A percentile compares a stretch with the other conserved stretches of the same genome.
These are phyloP conservation scores for Rhizopogon sp. DNA, from an alignment of 768 basidiomycete genomes.

Conservation along the genomic window DNA sequence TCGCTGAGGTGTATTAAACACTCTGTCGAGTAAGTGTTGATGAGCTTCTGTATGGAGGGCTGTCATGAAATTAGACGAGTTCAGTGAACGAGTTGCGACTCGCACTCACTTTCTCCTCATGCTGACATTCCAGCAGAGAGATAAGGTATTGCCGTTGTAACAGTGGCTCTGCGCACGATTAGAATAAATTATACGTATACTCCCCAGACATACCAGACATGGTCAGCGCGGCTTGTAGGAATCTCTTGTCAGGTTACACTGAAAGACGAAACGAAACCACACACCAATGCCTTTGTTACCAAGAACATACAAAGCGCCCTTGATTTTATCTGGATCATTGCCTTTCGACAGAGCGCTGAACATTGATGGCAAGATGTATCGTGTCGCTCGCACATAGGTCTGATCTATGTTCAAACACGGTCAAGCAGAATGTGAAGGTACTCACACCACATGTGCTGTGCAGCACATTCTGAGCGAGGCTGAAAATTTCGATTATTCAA, in stretches of 20 bases:
- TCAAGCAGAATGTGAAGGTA: conserved; percentile 2
- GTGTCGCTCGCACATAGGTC: conserved; percentile 71
- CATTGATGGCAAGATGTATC: conserved; percentile 54
- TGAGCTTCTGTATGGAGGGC: conserved; percentile 74
- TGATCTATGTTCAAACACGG: conserved; percentile 21
- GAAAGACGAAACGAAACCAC: conserved; percentile 12
- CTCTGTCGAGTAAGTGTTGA: conserved; percentile 56
- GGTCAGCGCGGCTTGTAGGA: conserved; percentile 53
- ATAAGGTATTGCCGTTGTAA: conserved; percentile 55
- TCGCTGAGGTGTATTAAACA: conserved; percentile 55
- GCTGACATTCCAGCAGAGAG: conserved; percentile 69
- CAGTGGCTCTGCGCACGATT: conserved; percentile 41
- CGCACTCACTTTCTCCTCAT: conserved; percentile 71
- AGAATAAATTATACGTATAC: conserved; percentile 3
- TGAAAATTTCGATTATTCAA: conserved; percentile 20
- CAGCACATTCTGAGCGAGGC: conserved; percentile 65
- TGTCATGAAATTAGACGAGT: conserved; percentile 17
- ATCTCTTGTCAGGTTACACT: background rate
- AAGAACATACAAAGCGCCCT: conserved; percentile 83
- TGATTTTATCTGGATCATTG: conserved; percentile 89
- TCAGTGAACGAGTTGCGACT: background rate
- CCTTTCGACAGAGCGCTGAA: conserved; percentile 64
- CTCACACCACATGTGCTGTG: conserved; percentile 62
- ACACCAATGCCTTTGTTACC: conserved; percentile 68
- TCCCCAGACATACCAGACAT: conserved; percentile 48